phyloP scores from a whole-genome alignment of 495 filamentous ascomycete species.

The Xylaria venustula region DNA sequence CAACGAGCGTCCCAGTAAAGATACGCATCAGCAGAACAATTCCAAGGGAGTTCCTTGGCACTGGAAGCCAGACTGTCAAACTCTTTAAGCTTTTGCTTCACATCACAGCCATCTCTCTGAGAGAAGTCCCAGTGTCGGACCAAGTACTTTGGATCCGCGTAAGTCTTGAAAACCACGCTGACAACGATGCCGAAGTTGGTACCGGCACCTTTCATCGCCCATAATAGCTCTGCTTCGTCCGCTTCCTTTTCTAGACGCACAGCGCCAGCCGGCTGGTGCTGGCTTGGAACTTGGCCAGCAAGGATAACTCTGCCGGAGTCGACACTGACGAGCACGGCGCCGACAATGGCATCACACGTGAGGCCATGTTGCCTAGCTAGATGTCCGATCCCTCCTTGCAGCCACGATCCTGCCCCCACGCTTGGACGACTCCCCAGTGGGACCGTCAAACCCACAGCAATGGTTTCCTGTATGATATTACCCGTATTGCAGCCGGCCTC shows the following conservation, averaged over 20 bases:
- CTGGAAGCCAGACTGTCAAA: conserved; percentile 48
- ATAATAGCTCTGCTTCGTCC: conserved; percentile 58
- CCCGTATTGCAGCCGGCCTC: conserved; percentile 55
- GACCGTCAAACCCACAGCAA: conserved; percentile 52
- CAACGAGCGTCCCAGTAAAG: conserved; percentile 51
- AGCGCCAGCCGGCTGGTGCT: conserved; percentile 48
- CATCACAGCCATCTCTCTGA: conserved; percentile 39
- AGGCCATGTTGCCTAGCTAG: conserved; percentile 57
- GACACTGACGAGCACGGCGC: conserved; percentile 58
- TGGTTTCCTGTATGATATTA: conserved; percentile 54
- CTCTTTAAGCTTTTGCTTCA: conserved; percentile 35
- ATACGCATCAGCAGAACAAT: conserved; percentile 57
- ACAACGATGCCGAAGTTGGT: conserved; percentile 65
- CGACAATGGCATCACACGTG: conserved; percentile 59
- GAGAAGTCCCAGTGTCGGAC: conserved; percentile 53
- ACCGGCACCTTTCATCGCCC: conserved; percentile 61
- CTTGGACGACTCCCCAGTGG: conserved; percentile 61
- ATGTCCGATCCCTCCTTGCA: conserved; percentile 66
- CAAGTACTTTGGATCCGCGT: conserved; percentile 40
- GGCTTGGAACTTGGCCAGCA: conserved; percentile 52
- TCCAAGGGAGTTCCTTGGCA: conserved; percentile 40
- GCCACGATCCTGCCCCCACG: conserved; percentile 60
- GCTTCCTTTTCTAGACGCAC: conserved; percentile 47
- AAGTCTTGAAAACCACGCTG: conserved; percentile 57
- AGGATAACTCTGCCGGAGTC: conserved; percentile 47